Evolutionary conservation across 1,139 yeast genomes (phyloP).

Genomic region (Kodamaea derodonti): DNA sequence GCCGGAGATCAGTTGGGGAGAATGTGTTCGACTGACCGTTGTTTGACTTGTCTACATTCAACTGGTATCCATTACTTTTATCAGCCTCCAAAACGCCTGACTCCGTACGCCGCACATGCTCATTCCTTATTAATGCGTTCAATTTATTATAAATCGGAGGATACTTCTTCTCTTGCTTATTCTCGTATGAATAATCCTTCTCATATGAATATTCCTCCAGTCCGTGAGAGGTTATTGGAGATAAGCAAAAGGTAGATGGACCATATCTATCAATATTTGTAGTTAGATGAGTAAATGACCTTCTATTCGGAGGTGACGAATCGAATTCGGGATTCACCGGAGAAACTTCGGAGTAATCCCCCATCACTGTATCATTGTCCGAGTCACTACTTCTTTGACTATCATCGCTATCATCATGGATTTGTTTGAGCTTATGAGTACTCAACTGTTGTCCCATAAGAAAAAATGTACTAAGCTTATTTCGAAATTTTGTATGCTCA

Average conservation of each 20-base stretch:
- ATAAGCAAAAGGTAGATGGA: constrained; percentile 27
- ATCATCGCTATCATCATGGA: neutral
- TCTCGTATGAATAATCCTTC: neutral
- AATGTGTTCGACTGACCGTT: too few species aligned
- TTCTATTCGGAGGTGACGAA: neutral
- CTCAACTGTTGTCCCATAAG: constrained; percentile 9
- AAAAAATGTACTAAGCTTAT: too few species aligned
- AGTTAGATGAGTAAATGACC: neutral
- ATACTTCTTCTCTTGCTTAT: neutral
- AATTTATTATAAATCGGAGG: neutral
- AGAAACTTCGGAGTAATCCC: neutral
- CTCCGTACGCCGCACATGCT: too few species aligned
- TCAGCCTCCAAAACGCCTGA: too few species aligned
- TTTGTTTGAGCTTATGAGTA: neutral
- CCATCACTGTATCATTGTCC: neutral
- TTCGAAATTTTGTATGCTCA: too few species aligned
- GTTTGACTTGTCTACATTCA: neutral
- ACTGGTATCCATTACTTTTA: neutral
- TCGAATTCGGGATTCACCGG: neutral
- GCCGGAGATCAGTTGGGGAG: neutral
- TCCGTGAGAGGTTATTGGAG: constrained; percentile 37
- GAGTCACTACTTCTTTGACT: neutral
- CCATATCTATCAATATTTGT: constrained; percentile 6
- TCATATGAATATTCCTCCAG: constrained; percentile 3
- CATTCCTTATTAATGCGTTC: neutral